Evolutionary conservation across 2,329 filamentous ascomycete species (phyloP).

Genomic region (Pseudopyricularia javanii): DNA sequence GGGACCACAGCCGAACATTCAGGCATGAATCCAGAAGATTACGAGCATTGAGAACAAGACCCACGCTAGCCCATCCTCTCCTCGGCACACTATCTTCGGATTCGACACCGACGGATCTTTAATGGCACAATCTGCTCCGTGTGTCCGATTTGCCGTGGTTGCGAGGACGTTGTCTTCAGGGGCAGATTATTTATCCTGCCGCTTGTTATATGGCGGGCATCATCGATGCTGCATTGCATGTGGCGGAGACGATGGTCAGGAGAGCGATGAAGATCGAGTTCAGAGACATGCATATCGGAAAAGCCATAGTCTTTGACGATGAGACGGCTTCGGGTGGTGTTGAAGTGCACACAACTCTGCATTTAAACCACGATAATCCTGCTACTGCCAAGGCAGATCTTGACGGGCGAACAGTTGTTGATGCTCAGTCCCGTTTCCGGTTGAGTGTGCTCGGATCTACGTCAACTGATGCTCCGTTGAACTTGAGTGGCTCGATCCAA

Average conservation of each 20-base stretch:
- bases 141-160: conserved; percentile 22
- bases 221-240: conserved; percentile 1
- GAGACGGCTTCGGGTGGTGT: not conserved
- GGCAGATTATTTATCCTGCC: conserved; percentile 23
- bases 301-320: not conserved
- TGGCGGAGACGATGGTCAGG: not conserved
- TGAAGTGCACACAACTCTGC: not conserved
- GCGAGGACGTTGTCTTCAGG: conserved; percentile 19
- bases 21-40: conserved; percentile 6
- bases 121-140: conserved; percentile 13
- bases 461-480: not conserved
- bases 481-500: not conserved
- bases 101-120: conserved; percentile 11
- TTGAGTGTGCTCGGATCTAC: not conserved
- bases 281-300: not conserved
- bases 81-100: conserved; percentile 4
- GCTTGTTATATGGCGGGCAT: not conserved
- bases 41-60: not conserved
- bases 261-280: not conserved
- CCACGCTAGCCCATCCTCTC: conserved; percentile 4
- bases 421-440: not conserved
- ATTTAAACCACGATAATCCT: no score
- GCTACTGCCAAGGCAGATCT: not conserved
- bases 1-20: conserved; percentile 4
- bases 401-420: not conserved